Conservation (phyloP, 805 yeast species). For the Isabelozyma pseudorhagii region DNA sequence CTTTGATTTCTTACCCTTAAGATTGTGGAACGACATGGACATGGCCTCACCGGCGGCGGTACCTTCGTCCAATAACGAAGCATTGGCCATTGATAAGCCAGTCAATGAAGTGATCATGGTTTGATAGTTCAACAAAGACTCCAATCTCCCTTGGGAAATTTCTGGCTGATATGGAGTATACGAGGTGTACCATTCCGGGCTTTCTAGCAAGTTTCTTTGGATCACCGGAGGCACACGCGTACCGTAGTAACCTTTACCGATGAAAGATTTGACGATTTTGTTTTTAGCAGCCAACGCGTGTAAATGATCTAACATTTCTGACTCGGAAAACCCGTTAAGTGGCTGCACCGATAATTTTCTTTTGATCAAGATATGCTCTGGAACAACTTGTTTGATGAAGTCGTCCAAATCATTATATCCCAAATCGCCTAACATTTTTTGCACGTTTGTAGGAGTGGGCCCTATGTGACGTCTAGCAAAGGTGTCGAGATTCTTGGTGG, state of each 20-base stretch:
- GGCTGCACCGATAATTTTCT: slow-evolving; percentile 71
- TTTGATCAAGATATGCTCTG: slow-evolving; percentile 67
- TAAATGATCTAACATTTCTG: slow-evolving; percentile 71
- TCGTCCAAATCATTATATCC: slow-evolving; percentile 67
- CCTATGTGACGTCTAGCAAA: slow-evolving; percentile 92
- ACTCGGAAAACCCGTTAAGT: slow-evolving; percentile 71
- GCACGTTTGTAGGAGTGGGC: slow-evolving; percentile 61
- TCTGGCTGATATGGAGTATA: slow-evolving; percentile 99
- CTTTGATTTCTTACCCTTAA: slow-evolving; percentile 61
- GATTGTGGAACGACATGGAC: slow-evolving; percentile 70
- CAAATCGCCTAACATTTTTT: slow-evolving; percentile 60
- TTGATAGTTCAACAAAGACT: slow-evolving; percentile 85
- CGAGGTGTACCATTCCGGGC: slow-evolving; percentile 98
- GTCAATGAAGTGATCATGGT: slow-evolving; percentile 89
- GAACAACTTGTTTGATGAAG: slow-evolving; percentile 73
- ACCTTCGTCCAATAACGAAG: slow-evolving; percentile 93
- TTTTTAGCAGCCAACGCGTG: slow-evolving; percentile 71
- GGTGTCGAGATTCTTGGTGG: slow-evolving; percentile 57
- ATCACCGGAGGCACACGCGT: slow-evolving; percentile 88
- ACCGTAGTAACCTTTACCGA: slow-evolving; percentile 94
- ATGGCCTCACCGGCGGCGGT: slow-evolving; percentile 98
- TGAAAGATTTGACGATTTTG: slow-evolving; percentile 67
- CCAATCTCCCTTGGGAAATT: slow-evolving; percentile 94
- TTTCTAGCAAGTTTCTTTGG: slow-evolving; percentile 86
- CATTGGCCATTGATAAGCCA: slow-evolving; percentile 92